A percentile compares a stretch with the other conserved stretches of the same genome.
Conservation (phyloP, 1,284 basidiomycete genomes). For the Neolentinus lepideus region DNA sequence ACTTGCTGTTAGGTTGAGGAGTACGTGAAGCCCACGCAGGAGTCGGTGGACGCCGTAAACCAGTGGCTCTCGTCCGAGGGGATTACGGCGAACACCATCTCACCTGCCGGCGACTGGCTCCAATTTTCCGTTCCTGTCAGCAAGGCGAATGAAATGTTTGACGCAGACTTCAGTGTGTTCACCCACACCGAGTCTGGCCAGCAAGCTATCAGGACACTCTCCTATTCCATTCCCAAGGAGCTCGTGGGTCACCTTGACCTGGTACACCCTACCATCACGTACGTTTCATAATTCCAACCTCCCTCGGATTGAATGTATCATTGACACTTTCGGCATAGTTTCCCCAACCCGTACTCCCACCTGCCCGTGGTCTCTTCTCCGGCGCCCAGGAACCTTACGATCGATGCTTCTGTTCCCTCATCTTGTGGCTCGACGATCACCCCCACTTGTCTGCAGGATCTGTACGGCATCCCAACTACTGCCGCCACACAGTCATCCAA, state of each 20-base stretch:
- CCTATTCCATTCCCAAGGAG: conserved; percentile 27
- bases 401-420: conserved; percentile 10
- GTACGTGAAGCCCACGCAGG: conserved; percentile 26
- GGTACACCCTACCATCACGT: conserved; percentile 21
- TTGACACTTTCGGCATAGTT: neutral
- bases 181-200: conserved; percentile 21
- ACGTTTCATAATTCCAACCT: conserved; percentile 3
- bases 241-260: conserved; percentile 26
- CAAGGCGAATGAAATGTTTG: conserved; percentile 27
- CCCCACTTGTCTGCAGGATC: conserved; percentile 20
- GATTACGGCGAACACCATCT: conserved; percentile 13
- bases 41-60: conserved; percentile 23
- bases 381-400: neutral
- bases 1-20: conserved; percentile 21
- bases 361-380: neutral
- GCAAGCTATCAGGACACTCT: conserved; percentile 25
- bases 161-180: conserved; percentile 24
- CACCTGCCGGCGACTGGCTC: conserved; percentile 25
- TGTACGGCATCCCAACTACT: conserved; percentile 23
- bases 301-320: neutral
- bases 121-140: conserved; percentile 21
- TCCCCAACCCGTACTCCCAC: neutral
- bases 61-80: conserved; percentile 25
- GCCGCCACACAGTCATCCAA: conserved; percentile 7
- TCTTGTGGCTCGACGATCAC: conserved; percentile 15